These are phyloP conservation scores for Suillus sp. DNA, from an alignment of 768 basidiomycete species.

Conservation along the genomic window DNA sequence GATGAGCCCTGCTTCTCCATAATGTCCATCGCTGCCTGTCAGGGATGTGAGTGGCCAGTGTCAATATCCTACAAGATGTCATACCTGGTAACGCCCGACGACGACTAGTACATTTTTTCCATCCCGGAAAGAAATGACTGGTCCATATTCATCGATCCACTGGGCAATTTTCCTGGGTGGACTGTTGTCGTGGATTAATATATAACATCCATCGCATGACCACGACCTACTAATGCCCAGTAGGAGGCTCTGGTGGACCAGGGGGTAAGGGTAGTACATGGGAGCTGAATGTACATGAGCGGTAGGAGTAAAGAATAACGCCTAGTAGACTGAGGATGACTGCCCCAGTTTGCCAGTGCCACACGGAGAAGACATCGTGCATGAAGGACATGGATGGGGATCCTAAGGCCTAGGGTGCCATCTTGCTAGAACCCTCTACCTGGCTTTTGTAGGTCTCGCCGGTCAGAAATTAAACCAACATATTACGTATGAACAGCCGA, in stretches of 20 bases:
- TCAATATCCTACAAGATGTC: conserved; percentile 22
- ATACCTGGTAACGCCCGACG: conserved; percentile 13
- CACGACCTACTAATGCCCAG: conserved; percentile 4
- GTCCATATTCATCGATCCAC: conserved; percentile 14
- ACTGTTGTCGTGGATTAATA: neutral
- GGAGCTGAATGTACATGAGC: neutral
- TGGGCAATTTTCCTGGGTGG: conserved; percentile 4
- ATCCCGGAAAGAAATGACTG: conserved; percentile 10
- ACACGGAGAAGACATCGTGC: neutral
- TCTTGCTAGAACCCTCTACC: neutral
- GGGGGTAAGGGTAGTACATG: conserved; percentile 1
- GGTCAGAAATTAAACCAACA: too few relatives aligned
- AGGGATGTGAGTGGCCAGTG: conserved; percentile 10
- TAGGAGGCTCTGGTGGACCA: conserved; percentile 9
- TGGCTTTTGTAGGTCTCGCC: conserved; percentile 5
- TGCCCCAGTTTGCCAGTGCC: conserved; percentile 1
- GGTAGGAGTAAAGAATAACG: neutral
- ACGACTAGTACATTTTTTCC: conserved; percentile 11
- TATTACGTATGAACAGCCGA: neutral
- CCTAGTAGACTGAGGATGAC: neutral
- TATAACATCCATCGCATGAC: too few relatives aligned
- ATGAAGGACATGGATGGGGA: neutral
- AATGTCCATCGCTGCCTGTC: conserved; percentile 52
- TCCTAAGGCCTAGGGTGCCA: neutral
- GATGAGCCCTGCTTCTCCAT: conserved; percentile 61